Evolutionary conservation across 1,284 basidiomycete genomes (phyloP).

Genomic region (Microbotryum violaceum): DNA sequence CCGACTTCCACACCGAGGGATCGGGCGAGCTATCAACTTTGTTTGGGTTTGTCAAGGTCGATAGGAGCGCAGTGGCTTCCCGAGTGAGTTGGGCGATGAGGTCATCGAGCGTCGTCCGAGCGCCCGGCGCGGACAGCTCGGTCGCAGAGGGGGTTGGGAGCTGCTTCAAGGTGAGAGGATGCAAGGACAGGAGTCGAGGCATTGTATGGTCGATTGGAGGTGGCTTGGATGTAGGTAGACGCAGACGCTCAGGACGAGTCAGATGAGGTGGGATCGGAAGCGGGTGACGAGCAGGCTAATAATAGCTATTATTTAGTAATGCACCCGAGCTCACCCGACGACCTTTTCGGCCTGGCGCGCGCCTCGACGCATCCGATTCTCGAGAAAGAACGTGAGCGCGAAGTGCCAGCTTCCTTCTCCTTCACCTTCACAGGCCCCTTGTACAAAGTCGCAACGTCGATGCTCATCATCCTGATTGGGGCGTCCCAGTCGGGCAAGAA

Average conservation of each 20-base stretch:
- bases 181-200: background rate
- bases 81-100: background rate
- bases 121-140: background rate
- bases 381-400: background rate
- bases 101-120: background rate
- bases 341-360: too few relatives aligned
- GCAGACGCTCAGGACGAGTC: too few relatives aligned
- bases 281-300: too few relatives aligned
- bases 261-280: too few relatives aligned
- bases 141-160: background rate
- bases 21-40: background rate
- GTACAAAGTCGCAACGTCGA: background rate
- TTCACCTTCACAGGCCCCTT: background rate
- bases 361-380: too few relatives aligned
- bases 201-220: too few relatives aligned
- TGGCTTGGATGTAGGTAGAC: too few relatives aligned
- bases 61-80: background rate
- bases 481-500: slow-evolving; percentile 74
- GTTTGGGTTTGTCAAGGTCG: background rate
- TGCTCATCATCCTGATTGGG: slow-evolving; percentile 85
- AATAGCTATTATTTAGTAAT: too few relatives aligned
- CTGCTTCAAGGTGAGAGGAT: background rate
- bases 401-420: background rate
- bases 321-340: too few relatives aligned
- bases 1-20: background rate